A percentile compares a stretch with the other conserved stretches of the same genome.
phyloP scores from a whole-genome alignment of 768 basidiomycete genomes.

The Pleurotus salmoneostramineus region DNA sequence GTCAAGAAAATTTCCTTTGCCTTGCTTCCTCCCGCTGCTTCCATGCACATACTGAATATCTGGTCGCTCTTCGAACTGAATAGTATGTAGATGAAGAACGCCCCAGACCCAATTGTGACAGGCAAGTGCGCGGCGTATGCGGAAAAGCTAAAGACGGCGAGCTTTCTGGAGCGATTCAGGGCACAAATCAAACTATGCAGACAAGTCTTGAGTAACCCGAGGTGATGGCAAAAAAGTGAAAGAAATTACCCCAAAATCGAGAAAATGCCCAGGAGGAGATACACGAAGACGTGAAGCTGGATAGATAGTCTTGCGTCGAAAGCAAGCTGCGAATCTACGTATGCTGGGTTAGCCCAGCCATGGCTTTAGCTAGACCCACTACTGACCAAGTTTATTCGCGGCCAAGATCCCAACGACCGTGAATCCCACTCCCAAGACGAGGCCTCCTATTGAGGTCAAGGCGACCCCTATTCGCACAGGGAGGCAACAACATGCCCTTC shows the following conservation, averaged over 20 bases:
- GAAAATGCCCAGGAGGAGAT: neutral
- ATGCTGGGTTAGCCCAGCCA: neutral
- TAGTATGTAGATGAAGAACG: neutral
- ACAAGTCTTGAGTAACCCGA: neutral
- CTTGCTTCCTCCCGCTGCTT: neutral
- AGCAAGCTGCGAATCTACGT: neutral
- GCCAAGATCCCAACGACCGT: neutral
- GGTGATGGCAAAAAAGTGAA: neutral
- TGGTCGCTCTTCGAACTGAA: neutral
- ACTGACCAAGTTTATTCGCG: conserved; percentile 3
- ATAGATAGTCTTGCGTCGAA: neutral
- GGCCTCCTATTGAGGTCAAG: neutral
- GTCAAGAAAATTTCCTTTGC: neutral
- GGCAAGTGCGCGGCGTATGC: conserved; percentile 1
- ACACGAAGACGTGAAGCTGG: neutral
- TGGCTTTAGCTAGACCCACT: neutral
- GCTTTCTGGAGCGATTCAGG: neutral
- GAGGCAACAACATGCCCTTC: neutral
- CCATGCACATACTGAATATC: neutral
- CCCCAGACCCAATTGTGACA: neutral
- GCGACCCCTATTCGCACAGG: neutral
- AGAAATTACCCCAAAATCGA: neutral
- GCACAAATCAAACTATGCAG: neutral
- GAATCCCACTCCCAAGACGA: neutral
- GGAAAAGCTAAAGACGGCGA: neutral